Percentiles rank a stretch among this genome's conserved stretches.
Evolutionary conservation across 805 yeast species (phyloP).

Genomic region (Alloascoidea africana): DNA sequence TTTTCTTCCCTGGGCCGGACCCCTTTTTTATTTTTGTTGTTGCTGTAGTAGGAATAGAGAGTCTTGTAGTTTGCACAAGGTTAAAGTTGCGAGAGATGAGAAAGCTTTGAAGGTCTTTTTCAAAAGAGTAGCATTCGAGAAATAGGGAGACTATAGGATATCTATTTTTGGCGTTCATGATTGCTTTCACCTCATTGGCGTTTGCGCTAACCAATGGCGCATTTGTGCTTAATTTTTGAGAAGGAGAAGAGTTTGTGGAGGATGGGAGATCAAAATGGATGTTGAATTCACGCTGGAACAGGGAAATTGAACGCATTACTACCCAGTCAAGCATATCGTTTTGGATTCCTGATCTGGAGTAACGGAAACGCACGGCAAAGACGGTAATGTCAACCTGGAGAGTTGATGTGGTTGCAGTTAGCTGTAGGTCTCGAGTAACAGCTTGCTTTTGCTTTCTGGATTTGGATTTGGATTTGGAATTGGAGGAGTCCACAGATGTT

Average conservation of each 20-base stretch:
- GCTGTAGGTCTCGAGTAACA: not conserved
- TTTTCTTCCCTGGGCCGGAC: too few species aligned
- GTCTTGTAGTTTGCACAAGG: not conserved
- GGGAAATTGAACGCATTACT: not conserved
- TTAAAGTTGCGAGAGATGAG: not conserved
- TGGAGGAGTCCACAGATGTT: too few species aligned
- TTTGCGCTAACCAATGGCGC: not conserved
- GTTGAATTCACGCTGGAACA: not conserved
- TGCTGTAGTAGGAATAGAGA: too few species aligned
- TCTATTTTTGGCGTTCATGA: not conserved
- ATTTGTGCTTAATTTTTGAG: slow-evolving; percentile 1
- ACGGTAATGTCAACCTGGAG: not conserved
- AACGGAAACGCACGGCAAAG: not conserved
- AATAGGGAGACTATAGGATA: not conserved
- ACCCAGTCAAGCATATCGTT: not conserved
- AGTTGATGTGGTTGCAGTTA: not conserved
- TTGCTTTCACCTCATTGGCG: not conserved
- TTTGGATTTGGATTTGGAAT: not conserved
- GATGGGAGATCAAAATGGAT: not conserved
- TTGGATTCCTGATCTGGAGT: not conserved
- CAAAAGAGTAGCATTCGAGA: not conserved
- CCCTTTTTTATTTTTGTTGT: too few species aligned
- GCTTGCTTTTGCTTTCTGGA: not conserved
- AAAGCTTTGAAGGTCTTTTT: not conserved
- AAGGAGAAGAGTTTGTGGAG: not conserved